Evolutionary conservation across 768 basidiomycete species (phyloP).

Genomic region (Baorangia bicolor): DNA sequence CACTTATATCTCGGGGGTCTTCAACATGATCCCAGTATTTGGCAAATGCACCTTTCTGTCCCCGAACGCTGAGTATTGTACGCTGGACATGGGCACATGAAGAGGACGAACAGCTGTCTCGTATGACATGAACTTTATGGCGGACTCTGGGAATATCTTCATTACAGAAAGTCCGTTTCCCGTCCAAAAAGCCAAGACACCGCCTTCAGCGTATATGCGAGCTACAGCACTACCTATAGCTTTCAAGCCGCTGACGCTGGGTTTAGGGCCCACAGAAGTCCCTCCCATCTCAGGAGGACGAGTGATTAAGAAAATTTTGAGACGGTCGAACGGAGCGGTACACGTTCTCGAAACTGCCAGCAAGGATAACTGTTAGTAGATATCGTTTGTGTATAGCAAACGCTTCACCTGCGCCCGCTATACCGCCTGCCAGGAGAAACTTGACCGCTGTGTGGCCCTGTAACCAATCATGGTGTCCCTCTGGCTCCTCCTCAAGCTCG

Average conservation of each 20-base stretch:
- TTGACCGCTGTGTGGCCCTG: slow-evolving; percentile 75
- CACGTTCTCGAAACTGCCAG: slow-evolving; percentile 86
- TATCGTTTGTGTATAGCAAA: background rate
- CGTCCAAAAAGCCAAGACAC: slow-evolving; percentile 94
- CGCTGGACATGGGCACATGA: slow-evolving; percentile 10
- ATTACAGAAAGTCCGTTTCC: slow-evolving; percentile 91
- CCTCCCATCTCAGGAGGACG: slow-evolving; percentile 73
- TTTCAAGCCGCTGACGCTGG: slow-evolving; percentile 52
- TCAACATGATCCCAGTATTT: slow-evolving; percentile 89
- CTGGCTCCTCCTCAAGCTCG: slow-evolving; percentile 55
- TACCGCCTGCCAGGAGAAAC: slow-evolving; percentile 90
- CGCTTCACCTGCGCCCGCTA: slow-evolving; percentile 85
- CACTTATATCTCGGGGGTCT: slow-evolving; percentile 85
- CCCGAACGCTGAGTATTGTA: slow-evolving; percentile 16
- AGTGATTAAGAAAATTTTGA: slow-evolving; percentile 96
- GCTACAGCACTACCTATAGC: slow-evolving; percentile 70
- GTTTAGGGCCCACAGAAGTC: slow-evolving; percentile 41
- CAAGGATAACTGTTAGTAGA: slow-evolving; percentile 3
- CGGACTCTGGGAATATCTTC: slow-evolving; percentile 97
- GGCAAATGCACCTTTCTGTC: slow-evolving; percentile 92
- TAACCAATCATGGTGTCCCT: slow-evolving; percentile 59
- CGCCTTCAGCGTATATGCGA: slow-evolving; percentile 87
- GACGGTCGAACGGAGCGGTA: slow-evolving; percentile 95
- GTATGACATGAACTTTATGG: slow-evolving; percentile 96
- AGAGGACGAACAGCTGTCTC: slow-evolving; percentile 77